A percentile compares a stretch with the other conserved stretches of the same genome.
These are phyloP conservation scores for Paracoccidioides lutzii DNA, from an alignment of 2,329 filamentous ascomycete species.

Conservation along the genomic window DNA sequence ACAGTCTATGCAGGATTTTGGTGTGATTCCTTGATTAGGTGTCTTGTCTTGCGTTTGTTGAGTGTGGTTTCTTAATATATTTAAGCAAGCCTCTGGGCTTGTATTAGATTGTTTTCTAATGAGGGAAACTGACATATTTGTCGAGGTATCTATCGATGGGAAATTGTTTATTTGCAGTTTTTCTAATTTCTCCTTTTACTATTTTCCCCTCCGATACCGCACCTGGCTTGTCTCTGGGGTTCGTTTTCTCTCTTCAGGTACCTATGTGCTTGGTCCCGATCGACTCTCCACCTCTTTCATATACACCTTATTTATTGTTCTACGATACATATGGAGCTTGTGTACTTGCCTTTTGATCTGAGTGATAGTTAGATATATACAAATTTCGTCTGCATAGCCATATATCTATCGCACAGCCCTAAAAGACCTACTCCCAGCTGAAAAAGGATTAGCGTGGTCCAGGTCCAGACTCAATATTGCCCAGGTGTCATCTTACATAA, in stretches of 20 bases:
- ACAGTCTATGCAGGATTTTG: slow-evolving; percentile 39
- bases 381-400: too few species aligned
- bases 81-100: too few species aligned
- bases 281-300: neutral
- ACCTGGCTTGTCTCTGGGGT: neutral
- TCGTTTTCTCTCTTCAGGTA: neutral
- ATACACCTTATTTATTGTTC: neutral
- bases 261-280: neutral
- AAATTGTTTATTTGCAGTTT: neutral
- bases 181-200: slow-evolving; percentile 6
- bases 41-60: neutral
- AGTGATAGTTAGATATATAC: neutral
- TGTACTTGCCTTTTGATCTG: too few species aligned
- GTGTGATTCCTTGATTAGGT: neutral
- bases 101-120: too few species aligned
- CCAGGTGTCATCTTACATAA: slow-evolving; percentile 3
- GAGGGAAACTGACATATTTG: too few species aligned
- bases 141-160: too few species aligned
- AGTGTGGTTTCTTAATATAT: too few species aligned
- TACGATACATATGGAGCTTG: neutral
- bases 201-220: neutral
- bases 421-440: neutral
- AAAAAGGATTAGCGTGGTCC: neutral
- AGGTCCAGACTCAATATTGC: neutral
- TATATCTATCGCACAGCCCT: neutral